Conservation (phyloP, 2,329 filamentous ascomycete species). For the Claviceps sp. region DNA sequence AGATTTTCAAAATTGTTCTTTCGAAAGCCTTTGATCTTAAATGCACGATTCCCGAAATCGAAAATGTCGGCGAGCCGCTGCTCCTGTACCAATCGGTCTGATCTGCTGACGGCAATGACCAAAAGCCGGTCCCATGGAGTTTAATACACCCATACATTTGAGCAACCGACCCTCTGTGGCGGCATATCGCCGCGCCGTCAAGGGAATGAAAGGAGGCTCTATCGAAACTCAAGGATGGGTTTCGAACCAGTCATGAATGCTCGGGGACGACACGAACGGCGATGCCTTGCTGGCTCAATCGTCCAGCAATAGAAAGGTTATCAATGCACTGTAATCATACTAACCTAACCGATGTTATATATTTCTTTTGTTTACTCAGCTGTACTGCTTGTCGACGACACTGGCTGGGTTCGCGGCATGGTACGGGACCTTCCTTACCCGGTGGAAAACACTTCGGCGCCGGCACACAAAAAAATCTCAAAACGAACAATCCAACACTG, state of each 20-base stretch:
- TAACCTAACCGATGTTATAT: slow-evolving; percentile 1
- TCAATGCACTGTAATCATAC: slow-evolving; percentile 5
- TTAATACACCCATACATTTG: too few relatives aligned
- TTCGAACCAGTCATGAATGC: not conserved
- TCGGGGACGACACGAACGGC: not conserved
- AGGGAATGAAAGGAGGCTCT: not conserved
- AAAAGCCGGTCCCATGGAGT: not conserved
- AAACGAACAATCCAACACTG: too few relatives aligned
- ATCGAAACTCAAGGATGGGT: not conserved
- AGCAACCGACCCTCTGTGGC: not conserved
- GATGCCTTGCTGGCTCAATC: not conserved
- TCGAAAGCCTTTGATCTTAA: slow-evolving; percentile 98
- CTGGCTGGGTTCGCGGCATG: not conserved
- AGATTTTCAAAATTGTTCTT: slow-evolving; percentile 99
- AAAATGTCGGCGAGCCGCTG: slow-evolving; percentile 91
- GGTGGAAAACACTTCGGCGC: not conserved
- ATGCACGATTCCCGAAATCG: slow-evolving; percentile 97
- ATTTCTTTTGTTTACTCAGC: not conserved
- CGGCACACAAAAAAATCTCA: not conserved
- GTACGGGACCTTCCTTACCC: not conserved
- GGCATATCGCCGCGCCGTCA: too few relatives aligned
- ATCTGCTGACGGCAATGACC: slow-evolving; percentile 4
- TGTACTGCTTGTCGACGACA: not conserved
- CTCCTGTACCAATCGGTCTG: slow-evolving; percentile 66
- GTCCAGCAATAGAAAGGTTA: not conserved